These are phyloP conservation scores for Eucalyptus marginata DNA, from an alignment of 345 rosid species.

Conservation along the genomic window DNA sequence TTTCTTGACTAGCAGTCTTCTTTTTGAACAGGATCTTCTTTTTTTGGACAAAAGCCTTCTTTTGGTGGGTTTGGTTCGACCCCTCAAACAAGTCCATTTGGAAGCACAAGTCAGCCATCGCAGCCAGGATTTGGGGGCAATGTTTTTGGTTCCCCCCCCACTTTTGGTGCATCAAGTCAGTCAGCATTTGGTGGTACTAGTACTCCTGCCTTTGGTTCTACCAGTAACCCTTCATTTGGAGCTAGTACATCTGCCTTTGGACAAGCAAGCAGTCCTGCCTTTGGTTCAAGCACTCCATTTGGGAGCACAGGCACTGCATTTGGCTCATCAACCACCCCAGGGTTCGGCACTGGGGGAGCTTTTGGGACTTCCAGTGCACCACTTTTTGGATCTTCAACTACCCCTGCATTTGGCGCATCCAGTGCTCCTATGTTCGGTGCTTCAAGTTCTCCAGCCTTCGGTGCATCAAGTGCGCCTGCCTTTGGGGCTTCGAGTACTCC, in stretches of 20 bases:
- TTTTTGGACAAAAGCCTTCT: constrained; percentile 66
- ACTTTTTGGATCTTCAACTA: constrained; percentile 40
- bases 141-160: constrained; percentile 48
- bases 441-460: constrained; percentile 15
- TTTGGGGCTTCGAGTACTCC: background rate
- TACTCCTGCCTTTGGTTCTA: background rate
- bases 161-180: constrained; percentile 55
- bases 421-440: constrained; percentile 36
- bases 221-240: constrained; percentile 11
- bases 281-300: constrained; percentile 45
- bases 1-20: background rate
- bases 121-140: constrained; percentile 43
- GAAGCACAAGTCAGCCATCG: constrained; percentile 3
- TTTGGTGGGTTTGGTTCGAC: constrained; percentile 74
- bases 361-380: constrained; percentile 40
- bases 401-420: constrained; percentile 22
- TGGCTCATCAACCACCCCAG: constrained; percentile 30
- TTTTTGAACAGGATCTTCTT: constrained; percentile 35
- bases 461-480: constrained; percentile 1
- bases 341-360: constrained; percentile 27
- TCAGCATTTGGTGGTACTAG: background rate
- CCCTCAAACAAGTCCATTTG: constrained; percentile 10
- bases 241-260: constrained; percentile 38
- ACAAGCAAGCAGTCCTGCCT: constrained; percentile 30
- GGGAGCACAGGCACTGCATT: constrained; percentile 37